Conservation (phyloP, 495 filamentous ascomycete genomes). For the Melanomma pulvis-pyrius region DNA sequence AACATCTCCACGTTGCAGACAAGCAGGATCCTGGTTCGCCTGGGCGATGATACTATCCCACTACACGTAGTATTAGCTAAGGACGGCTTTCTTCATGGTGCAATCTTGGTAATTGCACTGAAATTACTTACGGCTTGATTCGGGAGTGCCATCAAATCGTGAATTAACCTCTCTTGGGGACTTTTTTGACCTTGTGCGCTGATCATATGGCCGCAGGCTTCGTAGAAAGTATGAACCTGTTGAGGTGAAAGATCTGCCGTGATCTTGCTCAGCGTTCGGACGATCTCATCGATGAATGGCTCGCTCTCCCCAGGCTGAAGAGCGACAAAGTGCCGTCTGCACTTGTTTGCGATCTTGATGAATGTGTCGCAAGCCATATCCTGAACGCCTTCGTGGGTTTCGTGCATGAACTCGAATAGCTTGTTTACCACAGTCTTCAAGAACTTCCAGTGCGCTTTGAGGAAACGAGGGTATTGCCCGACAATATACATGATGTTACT, state of each 20-base stretch:
- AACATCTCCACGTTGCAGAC: constrained; percentile 86
- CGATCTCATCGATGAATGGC: constrained; percentile 98
- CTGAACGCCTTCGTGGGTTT: constrained; percentile 98
- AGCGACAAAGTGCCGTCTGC: constrained; percentile 94
- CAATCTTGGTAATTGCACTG: background rate
- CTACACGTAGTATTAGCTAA: constrained; percentile 28
- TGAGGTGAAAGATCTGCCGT: constrained; percentile 93
- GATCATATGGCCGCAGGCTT: constrained; percentile 99
- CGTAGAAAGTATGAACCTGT: constrained; percentile 98
- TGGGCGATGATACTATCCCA: constrained; percentile 92
- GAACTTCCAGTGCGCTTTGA: constrained; percentile 99
- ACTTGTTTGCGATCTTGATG: constrained; percentile 99
- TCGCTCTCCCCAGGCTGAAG: constrained; percentile 92
- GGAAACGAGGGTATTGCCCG: constrained; percentile 94
- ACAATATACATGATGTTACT: constrained; percentile 99
- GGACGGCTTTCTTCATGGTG: background rate
- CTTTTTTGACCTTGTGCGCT: constrained; percentile 92
- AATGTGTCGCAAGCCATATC: constrained; percentile 99
- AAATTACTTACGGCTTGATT: constrained; percentile 67
- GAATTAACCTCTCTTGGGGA: constrained; percentile 85
- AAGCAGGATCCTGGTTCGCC: constrained; percentile 77
- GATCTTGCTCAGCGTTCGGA: constrained; percentile 90
- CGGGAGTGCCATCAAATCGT: constrained; percentile 89
- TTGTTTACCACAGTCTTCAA: constrained; percentile 99
- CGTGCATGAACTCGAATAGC: constrained; percentile 99